Evolutionary conservation across 1,284 basidiomycete genomes (phyloP), one percentile per base, ranked within the genome.

Genomic region (Cutaneotrichosporon sp.): DNA sequence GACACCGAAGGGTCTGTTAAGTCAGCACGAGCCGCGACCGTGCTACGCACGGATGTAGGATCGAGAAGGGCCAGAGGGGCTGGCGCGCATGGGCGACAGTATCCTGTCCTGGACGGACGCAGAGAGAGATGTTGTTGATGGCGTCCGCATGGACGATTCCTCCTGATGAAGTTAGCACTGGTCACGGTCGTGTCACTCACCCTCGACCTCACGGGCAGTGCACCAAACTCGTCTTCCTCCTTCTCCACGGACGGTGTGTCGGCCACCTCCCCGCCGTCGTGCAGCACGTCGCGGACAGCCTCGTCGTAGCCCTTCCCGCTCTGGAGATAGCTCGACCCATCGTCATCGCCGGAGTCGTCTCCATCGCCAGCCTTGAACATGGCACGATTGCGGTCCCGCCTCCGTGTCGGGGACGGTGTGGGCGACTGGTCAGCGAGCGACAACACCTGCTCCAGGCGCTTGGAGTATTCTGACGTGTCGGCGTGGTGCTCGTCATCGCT

Each of bases 1-100:
- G 92, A 95, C 9, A 94, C 85, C 27, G 84, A 87, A 1, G 91
- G 90, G 72, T 92, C 89, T 64, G 89, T 7, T 85, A 60, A 80
- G 83, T 29, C 81, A 70, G 56, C 80, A 80, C 22, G 3, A 47
- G 16, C 31, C 13, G 38, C 45, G 13, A 18, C 13, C 76, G 68
- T 14, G 72, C 72, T 3, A 63, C 68, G 56, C 46, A 70, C 69
- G 69, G 38, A 69, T 69, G 56, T 70, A 71, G 34, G 66, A 53
- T 65, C 67, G 56, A 14, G 65, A 59, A 16, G 61, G 59, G 24
- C 59, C 59, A 29, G 55, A 54, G 5, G 63, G 63, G 36, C 63
- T 64, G 2, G 50, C 49, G 10, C 49, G 59, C 16, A 56, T 42
- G 16, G 38, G 46, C 7, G 34, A 53, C 34, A 33, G 34, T 18